Evolutionary conservation across 176 grass and related monocot genomes (phyloP).

Genomic region (Carex myosuroides): DNA sequence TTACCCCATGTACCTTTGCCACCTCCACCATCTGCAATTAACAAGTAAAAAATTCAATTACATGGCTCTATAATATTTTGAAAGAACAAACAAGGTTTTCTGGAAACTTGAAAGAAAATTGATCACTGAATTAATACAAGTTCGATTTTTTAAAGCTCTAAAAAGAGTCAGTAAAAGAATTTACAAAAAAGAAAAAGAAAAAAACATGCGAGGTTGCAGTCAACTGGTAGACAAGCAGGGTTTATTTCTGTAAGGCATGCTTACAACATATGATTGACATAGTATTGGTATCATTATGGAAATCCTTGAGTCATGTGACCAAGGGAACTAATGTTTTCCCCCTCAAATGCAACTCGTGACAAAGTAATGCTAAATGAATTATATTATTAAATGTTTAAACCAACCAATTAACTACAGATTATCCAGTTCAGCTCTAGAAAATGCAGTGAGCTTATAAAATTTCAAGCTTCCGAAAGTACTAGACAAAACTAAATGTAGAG

Average conservation of each 20-base stretch:
- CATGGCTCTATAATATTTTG: background rate
- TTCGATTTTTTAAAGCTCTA: background rate
- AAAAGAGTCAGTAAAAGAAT: background rate
- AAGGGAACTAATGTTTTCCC: background rate
- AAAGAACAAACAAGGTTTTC: background rate
- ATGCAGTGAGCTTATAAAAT: background rate
- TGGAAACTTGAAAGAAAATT: background rate
- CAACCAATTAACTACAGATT: background rate
- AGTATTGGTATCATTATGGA: background rate
- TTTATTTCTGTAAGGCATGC: background rate
- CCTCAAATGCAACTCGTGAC: background rate
- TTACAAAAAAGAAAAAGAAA: background rate
- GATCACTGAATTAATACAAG: background rate
- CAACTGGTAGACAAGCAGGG: background rate
- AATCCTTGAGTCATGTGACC: background rate
- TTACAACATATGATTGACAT: background rate
- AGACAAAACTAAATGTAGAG: background rate
- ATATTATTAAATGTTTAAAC: background rate
- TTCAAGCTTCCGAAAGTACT: background rate
- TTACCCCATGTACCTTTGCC: slow-evolving; percentile 93
- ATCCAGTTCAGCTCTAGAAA: background rate
- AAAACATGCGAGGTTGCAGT: slow-evolving; percentile 13
- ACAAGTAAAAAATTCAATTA: slow-evolving; percentile 24
- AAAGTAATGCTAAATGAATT: background rate
- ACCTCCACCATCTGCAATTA: slow-evolving; percentile 78